A percentile compares a stretch with the other conserved stretches of the same genome.
phyloP scores from a whole-genome alignment of 352 stramenopile genomes.

The Phytophthora palmivora region DNA sequence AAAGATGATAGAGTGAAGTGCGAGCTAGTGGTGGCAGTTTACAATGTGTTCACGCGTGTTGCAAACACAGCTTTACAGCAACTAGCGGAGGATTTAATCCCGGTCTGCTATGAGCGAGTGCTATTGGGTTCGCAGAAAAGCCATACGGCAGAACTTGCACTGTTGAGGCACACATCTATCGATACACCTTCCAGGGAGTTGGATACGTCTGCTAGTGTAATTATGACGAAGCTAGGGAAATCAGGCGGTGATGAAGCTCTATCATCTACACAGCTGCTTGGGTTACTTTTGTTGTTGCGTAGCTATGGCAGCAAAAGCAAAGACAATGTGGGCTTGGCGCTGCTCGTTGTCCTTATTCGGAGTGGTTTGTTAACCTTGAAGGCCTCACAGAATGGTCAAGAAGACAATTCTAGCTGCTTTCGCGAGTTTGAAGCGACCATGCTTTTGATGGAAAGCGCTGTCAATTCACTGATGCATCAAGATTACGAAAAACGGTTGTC shows the following conservation, averaged over 20 bases:
- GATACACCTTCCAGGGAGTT: constrained; percentile 10
- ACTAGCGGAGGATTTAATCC: constrained; percentile 24
- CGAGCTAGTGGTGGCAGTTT: constrained; percentile 29
- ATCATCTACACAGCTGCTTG: constrained; percentile 44
- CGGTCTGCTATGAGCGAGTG: constrained; percentile 30
- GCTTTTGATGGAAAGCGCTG: constrained; percentile 24
- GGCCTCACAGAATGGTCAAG: constrained; percentile 4
- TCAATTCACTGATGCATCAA: constrained; percentile 21
- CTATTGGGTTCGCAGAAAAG: constrained; percentile 22
- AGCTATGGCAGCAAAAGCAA: constrained; percentile 5
- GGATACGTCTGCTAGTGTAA: constrained; percentile 1
- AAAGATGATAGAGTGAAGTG: constrained; percentile 27
- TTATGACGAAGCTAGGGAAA: constrained; percentile 39
- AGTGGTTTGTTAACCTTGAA: constrained; percentile 27
- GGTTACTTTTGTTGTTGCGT: constrained; percentile 46
- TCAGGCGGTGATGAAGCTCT: constrained; percentile 30
- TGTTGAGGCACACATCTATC: constrained; percentile 28
- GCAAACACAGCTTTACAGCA: constrained; percentile 18
- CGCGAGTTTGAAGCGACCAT: constrained; percentile 21
- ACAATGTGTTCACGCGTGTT: constrained; percentile 43
- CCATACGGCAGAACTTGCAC: constrained; percentile 18
- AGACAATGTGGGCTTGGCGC: constrained; percentile 1
- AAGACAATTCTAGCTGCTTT: not conserved
- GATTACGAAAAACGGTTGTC: constrained; percentile 11
- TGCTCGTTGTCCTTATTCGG: constrained; percentile 34